phyloP scores from a whole-genome alignment of 768 basidiomycete genomes.

The Hebeloma cylindrosporum region DNA sequence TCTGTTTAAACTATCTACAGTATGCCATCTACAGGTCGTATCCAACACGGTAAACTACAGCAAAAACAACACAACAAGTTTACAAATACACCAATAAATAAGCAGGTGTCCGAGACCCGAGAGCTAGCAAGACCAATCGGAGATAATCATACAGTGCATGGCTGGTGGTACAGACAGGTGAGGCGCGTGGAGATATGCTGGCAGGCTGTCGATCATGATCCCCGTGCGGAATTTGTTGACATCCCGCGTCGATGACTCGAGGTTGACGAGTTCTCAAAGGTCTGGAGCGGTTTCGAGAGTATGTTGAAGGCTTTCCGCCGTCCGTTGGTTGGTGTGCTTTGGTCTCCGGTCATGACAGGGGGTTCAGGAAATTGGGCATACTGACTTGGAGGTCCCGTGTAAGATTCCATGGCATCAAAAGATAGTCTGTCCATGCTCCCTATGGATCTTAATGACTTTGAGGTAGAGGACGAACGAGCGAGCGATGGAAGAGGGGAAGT shows the following conservation, averaged over 20 bases:
- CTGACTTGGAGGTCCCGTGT: slow-evolving; percentile 65
- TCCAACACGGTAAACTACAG: slow-evolving; percentile 17
- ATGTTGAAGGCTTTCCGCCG: slow-evolving; percentile 72
- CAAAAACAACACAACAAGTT: slow-evolving; percentile 7
- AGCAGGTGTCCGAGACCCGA: slow-evolving; percentile 7
- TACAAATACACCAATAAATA: slow-evolving; percentile 26
- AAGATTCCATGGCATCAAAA: slow-evolving; percentile 49
- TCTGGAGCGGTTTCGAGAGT: slow-evolving; percentile 54
- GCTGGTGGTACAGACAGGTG: slow-evolving; percentile 25
- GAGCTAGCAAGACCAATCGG: slow-evolving; percentile 23
- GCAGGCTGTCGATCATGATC: slow-evolving; percentile 21
- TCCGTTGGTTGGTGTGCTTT: slow-evolving; percentile 47
- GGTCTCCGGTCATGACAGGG: slow-evolving; percentile 46
- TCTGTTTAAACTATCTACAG: not conserved
- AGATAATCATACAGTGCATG: slow-evolving; percentile 29
- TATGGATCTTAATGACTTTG: slow-evolving; percentile 44
- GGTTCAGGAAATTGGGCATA: slow-evolving; percentile 76
- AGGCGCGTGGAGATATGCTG: slow-evolving; percentile 9
- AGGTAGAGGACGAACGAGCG: slow-evolving; percentile 58
- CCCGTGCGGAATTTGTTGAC: slow-evolving; percentile 52
- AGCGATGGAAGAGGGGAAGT: slow-evolving; percentile 45
- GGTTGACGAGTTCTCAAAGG: slow-evolving; percentile 33
- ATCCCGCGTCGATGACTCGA: slow-evolving; percentile 51
- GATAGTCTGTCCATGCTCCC: slow-evolving; percentile 36
- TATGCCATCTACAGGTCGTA: slow-evolving; percentile 1